These are phyloP conservation scores for Cenococcum geophilum DNA, from an alignment of 495 filamentous ascomycete species.

Conservation along the genomic window DNA sequence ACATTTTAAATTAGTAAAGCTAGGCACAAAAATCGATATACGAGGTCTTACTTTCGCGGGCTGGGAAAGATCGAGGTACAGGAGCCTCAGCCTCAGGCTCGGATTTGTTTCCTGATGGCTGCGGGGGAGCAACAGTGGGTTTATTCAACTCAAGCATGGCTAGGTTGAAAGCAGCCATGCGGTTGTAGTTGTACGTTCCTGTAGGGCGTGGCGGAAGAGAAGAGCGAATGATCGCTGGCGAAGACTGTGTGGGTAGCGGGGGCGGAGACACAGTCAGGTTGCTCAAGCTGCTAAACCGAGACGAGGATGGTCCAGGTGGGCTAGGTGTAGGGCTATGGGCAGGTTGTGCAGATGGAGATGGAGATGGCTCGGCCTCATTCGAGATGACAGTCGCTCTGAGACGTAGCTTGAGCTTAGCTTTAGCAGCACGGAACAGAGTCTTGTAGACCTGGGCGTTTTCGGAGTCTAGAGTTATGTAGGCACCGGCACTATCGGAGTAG, in stretches of 20 bases:
- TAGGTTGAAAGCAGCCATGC: slow-evolving; percentile 3
- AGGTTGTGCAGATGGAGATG: background rate
- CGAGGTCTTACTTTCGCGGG: slow-evolving; percentile 20
- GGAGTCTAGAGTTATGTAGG: slow-evolving; percentile 72
- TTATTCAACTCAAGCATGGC: slow-evolving; percentile 4
- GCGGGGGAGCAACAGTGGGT: background rate
- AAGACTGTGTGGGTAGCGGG: slow-evolving; percentile 7
- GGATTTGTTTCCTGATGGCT: slow-evolving; percentile 1
- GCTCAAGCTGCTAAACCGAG: slow-evolving; percentile 24
- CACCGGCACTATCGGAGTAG: slow-evolving; percentile 86
- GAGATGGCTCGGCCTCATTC: slow-evolving; percentile 15
- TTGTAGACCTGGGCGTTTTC: slow-evolving; percentile 83
- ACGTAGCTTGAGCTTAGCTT: slow-evolving; percentile 96
- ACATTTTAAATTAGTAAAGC: background rate
- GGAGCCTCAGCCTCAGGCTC: slow-evolving; percentile 30
- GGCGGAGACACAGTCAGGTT: slow-evolving; percentile 13
- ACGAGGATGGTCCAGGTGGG: background rate
- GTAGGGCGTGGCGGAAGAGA: slow-evolving; percentile 12
- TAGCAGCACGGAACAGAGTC: slow-evolving; percentile 92
- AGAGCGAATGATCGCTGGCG: slow-evolving; percentile 21
- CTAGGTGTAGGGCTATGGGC: slow-evolving; percentile 1
- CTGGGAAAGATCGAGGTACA: slow-evolving; percentile 33
- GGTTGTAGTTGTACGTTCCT: slow-evolving; percentile 1
- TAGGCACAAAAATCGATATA: background rate
- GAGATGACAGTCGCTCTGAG: slow-evolving; percentile 59